Evolutionary conservation across 2,329 filamentous ascomycete species (phyloP).

Genomic region (Colletotrichum sp.): DNA sequence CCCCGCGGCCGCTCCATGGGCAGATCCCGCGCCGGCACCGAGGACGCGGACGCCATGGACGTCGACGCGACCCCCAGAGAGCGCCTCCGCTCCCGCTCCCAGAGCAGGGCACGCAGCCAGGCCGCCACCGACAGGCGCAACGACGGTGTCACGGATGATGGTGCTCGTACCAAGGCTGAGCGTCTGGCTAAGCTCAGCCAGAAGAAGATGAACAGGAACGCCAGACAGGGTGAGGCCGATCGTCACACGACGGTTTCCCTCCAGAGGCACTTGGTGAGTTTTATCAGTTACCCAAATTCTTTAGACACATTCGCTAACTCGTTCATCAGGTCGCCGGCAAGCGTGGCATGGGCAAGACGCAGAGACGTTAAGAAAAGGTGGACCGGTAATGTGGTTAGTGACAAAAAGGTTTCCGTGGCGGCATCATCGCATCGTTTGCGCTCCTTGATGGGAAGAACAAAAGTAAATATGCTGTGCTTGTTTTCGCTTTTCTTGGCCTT

Average conservation of each 20-base stretch:
- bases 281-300: background rate
- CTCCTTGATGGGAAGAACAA: conserved; percentile 12
- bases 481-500: conserved; percentile 4
- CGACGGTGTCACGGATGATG: conserved; percentile 76
- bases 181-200: conserved; percentile 87
- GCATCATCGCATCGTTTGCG: conserved; percentile 3
- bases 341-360: conserved; percentile 90
- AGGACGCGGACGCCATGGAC: conserved; percentile 78
- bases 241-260: conserved; percentile 82
- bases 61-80: conserved; percentile 62
- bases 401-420: background rate
- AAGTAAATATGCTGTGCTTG: conserved; percentile 14
- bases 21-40: conserved; percentile 66
- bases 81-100: conserved; percentile 73
- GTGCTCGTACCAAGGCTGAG: conserved; percentile 78
- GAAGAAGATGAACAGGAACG: conserved; percentile 99
- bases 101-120: conserved; percentile 69
- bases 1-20: conserved; percentile 74
- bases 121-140: conserved; percentile 69
- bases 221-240: conserved; percentile 95
- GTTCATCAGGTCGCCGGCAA: conserved; percentile 78
- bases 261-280: conserved; percentile 88
- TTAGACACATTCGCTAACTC: conserved; percentile 34
- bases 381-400: conserved; percentile 5
- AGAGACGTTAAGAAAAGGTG: conserved; percentile 63